Evolutionary conservation across 768 basidiomycete genomes (phyloP).

Genomic region (Pleurotus platypus): DNA sequence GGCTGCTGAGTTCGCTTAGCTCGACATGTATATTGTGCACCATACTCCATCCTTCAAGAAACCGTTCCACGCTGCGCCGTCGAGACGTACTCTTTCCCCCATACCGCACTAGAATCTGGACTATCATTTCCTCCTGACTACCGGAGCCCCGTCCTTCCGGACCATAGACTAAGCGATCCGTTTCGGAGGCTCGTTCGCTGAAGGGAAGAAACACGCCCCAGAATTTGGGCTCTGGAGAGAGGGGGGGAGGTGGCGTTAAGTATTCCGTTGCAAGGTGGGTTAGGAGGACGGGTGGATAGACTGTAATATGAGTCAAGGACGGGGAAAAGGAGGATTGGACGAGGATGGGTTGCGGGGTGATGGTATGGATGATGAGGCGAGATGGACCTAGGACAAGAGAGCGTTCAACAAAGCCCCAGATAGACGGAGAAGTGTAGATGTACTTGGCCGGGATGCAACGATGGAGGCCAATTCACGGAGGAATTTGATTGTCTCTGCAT

Average conservation of each 20-base stretch:
- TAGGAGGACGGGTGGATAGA: conserved; percentile 71
- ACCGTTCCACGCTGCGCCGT: conserved; percentile 54
- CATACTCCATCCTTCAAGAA: conserved; percentile 60
- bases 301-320: conserved; percentile 57
- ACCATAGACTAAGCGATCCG: conserved; percentile 59
- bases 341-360: conserved; percentile 48
- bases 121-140: conserved; percentile 43
- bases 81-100: conserved; percentile 34
- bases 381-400: conserved; percentile 38
- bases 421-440: conserved; percentile 15
- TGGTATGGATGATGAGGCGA: conserved; percentile 57
- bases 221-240: conserved; percentile 64
- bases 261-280: conserved; percentile 66
- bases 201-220: conserved; percentile 76
- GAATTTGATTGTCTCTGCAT: conserved; percentile 48
- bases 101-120: conserved; percentile 57
- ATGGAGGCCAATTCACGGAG: conserved; percentile 43
- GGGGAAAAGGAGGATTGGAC: conserved; percentile 62
- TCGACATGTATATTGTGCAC: conserved; percentile 33
- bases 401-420: neutral
- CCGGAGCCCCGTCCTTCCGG: conserved; percentile 48
- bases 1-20: conserved; percentile 45
- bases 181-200: conserved; percentile 57
- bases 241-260: conserved; percentile 66
- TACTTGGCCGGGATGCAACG: conserved; percentile 50